Evolutionary conservation across 2,329 filamentous ascomycete species (phyloP).

Genomic region (Aspergillus fischeri): DNA sequence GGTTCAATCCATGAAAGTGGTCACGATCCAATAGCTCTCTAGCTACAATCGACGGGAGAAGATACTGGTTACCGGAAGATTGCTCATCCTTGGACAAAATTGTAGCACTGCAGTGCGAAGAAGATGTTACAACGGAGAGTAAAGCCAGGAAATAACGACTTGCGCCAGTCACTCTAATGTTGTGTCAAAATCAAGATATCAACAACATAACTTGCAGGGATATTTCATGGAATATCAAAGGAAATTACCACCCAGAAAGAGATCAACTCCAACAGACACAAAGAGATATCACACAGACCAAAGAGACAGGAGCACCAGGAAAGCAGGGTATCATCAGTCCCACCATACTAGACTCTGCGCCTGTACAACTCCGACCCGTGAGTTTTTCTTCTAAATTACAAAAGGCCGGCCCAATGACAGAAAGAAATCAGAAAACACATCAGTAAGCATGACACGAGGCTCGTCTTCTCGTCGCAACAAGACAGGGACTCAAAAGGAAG

Average conservation of each 20-base stretch:
- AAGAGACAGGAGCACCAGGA: neutral
- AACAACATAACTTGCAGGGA: neutral
- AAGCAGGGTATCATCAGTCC: neutral
- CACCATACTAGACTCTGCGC: neutral
- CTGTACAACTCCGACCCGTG: neutral
- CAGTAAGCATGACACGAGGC: neutral
- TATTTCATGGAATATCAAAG: neutral
- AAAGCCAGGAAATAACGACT: neutral
- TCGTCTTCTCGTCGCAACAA: neutral
- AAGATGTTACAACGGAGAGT: neutral
- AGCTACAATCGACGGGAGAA: neutral
- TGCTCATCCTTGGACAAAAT: neutral
- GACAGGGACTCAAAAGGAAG: neutral
- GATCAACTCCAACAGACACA: neutral
- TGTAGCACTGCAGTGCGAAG: neutral
- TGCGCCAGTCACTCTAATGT: neutral
- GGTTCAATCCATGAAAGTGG: too few species aligned
- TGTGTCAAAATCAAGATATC: neutral
- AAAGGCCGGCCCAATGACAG: neutral
- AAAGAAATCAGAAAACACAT: neutral
- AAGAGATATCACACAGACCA: neutral
- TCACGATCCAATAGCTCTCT: too few species aligned
- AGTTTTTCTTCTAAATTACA: neutral
- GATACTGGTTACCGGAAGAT: neutral
- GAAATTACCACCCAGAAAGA: neutral